Evolutionary conservation across 805 yeast genomes (phyloP), one percentile per base, ranked within the genome.

Genomic region (Pichia sporocuriosa): DNA sequence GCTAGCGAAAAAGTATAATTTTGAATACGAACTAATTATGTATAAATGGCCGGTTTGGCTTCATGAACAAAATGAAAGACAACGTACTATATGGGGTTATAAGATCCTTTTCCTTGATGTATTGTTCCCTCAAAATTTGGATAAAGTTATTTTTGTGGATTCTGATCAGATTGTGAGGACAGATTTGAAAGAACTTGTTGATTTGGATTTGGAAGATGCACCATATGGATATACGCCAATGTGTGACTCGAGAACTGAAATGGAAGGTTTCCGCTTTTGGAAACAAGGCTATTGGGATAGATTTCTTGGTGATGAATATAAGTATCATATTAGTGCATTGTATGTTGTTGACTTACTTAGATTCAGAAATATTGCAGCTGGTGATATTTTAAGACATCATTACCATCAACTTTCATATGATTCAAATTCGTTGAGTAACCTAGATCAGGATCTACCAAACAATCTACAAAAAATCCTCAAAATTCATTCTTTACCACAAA

Each of bases 41-140:
- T 90, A 84, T 59, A 81, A 83, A 48, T 90, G 98, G 98, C 98
- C 98, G 12, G 59, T 68, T 9, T 90, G 97, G 95, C 66, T 90
- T 17, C 72, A 89, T 37, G 71, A 72, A 3, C 97, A 90, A 62
- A 61, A 81, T 28, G 90, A 83, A 49, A 77, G 77, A 53, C 88
- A 81, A 54, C 70, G 96, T 47, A 77, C 80, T 3, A 77, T 87
- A 39, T 85, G 95, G 88, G 95, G 93, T 4, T 85, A 83, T 57
- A 90, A 90, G 59, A 80, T 89, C 27, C 63, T 90, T 38, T 87
- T 90, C 53, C 63, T 88, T 48, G 98, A 90, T 63, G 89, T 84
- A 1, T 56, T 93, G 36, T 87, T 90, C 58, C 97, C 97, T 1
- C 81, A 73, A 48, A 75, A 75, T 40, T 67, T 90, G 19, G 75